phyloP scores from a whole-genome alignment of 352 stramenopile genomes.

The Poterioochromonas sp. region DNA sequence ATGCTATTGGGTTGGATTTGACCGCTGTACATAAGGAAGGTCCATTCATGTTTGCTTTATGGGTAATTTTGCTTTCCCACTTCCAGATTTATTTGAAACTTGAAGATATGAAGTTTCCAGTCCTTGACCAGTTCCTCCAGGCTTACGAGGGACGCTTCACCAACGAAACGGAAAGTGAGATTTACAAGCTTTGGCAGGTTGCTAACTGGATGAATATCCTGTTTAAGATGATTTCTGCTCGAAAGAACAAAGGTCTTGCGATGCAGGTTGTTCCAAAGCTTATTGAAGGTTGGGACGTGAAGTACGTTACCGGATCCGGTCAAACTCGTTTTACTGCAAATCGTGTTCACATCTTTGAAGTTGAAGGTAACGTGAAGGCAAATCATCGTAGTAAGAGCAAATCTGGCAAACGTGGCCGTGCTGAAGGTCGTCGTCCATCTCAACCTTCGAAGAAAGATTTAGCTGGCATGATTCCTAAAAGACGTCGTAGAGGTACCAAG shows the following conservation, averaged over 20 bases:
- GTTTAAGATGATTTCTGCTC: conserved; percentile 26
- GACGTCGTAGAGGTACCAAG: too few relatives aligned
- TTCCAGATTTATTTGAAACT: background rate
- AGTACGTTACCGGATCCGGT: conserved; percentile 31
- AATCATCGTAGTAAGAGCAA: conserved; percentile 20
- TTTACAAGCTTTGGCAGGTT: background rate
- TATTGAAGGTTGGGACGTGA: conserved; percentile 20
- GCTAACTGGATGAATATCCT: conserved; percentile 34
- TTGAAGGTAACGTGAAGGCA: conserved; percentile 11
- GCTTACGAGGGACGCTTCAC: background rate
- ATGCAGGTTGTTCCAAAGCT: conserved; percentile 28
- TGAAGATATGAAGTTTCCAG: conserved; percentile 22
- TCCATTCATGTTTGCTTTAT: conserved; percentile 18
- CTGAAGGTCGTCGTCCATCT: too few relatives aligned
- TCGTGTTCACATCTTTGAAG: conserved; percentile 29
- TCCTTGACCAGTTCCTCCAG: background rate
- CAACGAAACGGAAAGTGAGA: conserved; percentile 10
- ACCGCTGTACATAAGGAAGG: conserved; percentile 7
- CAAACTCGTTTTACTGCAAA: conserved; percentile 21
- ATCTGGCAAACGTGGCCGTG: too few relatives aligned
- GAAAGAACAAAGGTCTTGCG: conserved; percentile 33
- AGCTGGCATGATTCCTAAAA: too few relatives aligned
- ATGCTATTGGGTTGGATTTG: conserved; percentile 9
- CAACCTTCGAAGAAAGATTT: too few relatives aligned
- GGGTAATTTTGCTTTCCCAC: background rate